Conservation (phyloP, 2,329 filamentous ascomycete species). For the Colletotrichum phormii region DNA sequence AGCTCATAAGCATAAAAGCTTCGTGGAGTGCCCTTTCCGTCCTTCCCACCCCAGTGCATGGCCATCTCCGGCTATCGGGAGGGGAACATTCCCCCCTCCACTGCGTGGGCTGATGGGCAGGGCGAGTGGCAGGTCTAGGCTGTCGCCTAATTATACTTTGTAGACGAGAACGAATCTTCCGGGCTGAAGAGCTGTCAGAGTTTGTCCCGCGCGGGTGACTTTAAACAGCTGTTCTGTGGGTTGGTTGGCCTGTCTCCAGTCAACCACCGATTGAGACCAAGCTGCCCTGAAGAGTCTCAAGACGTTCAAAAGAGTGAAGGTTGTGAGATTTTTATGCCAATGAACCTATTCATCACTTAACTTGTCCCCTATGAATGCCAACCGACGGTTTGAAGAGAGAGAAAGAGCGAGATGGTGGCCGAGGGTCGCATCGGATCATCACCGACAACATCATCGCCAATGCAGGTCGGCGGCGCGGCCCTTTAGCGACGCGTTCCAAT, state of each 20-base stretch:
- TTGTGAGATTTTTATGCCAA: not conserved
- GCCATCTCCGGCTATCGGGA: not conserved
- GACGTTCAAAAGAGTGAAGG: not conserved
- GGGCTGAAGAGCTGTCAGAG: slow-evolving; percentile 2
- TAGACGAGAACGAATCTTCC: not conserved
- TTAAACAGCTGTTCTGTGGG: not conserved
- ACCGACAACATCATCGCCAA: slow-evolving; percentile 27
- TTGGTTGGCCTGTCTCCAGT: not conserved
- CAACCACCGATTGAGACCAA: not conserved
- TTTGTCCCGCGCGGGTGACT: not conserved
- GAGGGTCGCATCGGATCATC: slow-evolving; percentile 22
- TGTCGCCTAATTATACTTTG: slow-evolving; percentile 11
- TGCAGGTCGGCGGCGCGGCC: slow-evolving; percentile 32
- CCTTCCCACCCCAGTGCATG: not conserved
- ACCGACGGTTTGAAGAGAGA: not conserved
- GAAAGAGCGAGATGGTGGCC: not conserved
- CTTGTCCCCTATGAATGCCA: not conserved
- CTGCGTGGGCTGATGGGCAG: slow-evolving; percentile 9
- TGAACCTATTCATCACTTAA: not conserved
- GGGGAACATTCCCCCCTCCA: not conserved
- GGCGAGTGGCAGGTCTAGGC: slow-evolving; percentile 13
- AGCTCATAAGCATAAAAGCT: slow-evolving; percentile 2
- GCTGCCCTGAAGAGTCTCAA: not conserved
- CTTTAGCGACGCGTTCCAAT: slow-evolving; percentile 20
- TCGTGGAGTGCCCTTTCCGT: not conserved